Conservation (phyloP, 1,284 basidiomycete genomes). For the Sporisorium iseilematis-ciliati region DNA sequence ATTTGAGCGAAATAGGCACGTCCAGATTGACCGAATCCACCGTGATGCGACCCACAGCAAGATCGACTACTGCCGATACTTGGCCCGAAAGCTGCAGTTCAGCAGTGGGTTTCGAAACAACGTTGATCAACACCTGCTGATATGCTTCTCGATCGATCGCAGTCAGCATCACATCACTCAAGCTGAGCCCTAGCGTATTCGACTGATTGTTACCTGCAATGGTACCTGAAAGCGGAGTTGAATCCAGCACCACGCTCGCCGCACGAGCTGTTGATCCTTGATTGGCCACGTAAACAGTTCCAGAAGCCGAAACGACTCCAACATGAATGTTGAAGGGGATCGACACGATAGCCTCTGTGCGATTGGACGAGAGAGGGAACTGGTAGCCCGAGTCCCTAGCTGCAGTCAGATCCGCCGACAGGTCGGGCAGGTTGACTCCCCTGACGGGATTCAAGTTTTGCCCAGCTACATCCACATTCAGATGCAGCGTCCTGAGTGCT, state of each 20-base stretch:
- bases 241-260: slow-evolving; percentile 4
- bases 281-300: slow-evolving; percentile 72
- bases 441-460: slow-evolving; percentile 78
- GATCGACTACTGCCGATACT: slow-evolving; percentile 76
- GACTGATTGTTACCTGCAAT: slow-evolving; percentile 9
- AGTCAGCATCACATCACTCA: background rate
- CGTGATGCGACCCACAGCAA: slow-evolving; percentile 77
- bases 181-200: background rate
- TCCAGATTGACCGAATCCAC: slow-evolving; percentile 77
- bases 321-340: slow-evolving; percentile 84
- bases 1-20: slow-evolving; percentile 74
- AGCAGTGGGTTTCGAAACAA: slow-evolving; percentile 9
- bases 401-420: slow-evolving; percentile 74
- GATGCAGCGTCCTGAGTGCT: slow-evolving; percentile 78
- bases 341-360: slow-evolving; percentile 77
- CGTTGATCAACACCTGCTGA: slow-evolving; percentile 3
- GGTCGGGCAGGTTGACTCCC: slow-evolving; percentile 76
- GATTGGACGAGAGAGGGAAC: slow-evolving; percentile 60
- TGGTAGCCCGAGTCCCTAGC: slow-evolving; percentile 24
- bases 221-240: background rate
- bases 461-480: slow-evolving; percentile 78
- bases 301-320: slow-evolving; percentile 75
- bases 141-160: slow-evolving; percentile 10
- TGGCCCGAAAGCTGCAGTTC: slow-evolving; percentile 71
- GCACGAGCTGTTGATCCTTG: slow-evolving; percentile 6